These are phyloP conservation scores for Botrytis byssoidea DNA, from an alignment of 2,329 filamentous ascomycete species.

Conservation along the genomic window DNA sequence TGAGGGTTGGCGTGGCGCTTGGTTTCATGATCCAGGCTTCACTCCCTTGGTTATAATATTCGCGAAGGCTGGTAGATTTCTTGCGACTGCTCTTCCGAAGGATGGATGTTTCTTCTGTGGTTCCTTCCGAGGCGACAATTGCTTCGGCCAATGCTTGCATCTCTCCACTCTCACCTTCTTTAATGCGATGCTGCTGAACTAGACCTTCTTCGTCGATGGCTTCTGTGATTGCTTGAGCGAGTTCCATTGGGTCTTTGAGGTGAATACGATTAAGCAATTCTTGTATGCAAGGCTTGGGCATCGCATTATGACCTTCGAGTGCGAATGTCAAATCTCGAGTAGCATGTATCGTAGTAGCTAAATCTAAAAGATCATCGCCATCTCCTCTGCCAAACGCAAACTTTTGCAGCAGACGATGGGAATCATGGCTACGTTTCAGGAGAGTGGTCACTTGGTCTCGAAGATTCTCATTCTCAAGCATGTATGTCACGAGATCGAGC, in stretches of 20 bases:
- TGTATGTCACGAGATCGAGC: constrained; percentile 76
- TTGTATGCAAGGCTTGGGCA: constrained; percentile 42
- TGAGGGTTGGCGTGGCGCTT: constrained; percentile 64
- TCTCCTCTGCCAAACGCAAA: constrained; percentile 92
- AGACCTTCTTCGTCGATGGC: constrained; percentile 93
- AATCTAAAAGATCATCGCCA: constrained; percentile 80
- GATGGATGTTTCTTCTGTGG: constrained; percentile 54
- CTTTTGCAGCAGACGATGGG: constrained; percentile 86
- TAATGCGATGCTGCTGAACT: constrained; percentile 72
- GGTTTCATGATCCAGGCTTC: constrained; percentile 66
- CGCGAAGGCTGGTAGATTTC: constrained; percentile 50
- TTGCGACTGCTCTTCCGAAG: constrained; percentile 43
- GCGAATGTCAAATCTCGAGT: constrained; percentile 63
- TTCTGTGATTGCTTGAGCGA: constrained; percentile 68
- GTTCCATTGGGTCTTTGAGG: constrained; percentile 62
- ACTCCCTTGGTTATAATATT: constrained; percentile 59
- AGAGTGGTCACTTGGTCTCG: constrained; percentile 68
- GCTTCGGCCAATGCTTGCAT: constrained; percentile 73
- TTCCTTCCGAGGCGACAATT: constrained; percentile 65
- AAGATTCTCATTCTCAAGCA: constrained; percentile 65
- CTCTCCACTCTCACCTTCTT: constrained; percentile 68
- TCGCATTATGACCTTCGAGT: constrained; percentile 38
- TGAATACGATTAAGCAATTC: constrained; percentile 57
- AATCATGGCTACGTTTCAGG: constrained; percentile 76
- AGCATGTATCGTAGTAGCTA: constrained; percentile 77